Evolutionary conservation across 805 yeast species (phyloP), one percentile per base, ranked within the genome.

Genomic region (Candida peoriensis): DNA sequence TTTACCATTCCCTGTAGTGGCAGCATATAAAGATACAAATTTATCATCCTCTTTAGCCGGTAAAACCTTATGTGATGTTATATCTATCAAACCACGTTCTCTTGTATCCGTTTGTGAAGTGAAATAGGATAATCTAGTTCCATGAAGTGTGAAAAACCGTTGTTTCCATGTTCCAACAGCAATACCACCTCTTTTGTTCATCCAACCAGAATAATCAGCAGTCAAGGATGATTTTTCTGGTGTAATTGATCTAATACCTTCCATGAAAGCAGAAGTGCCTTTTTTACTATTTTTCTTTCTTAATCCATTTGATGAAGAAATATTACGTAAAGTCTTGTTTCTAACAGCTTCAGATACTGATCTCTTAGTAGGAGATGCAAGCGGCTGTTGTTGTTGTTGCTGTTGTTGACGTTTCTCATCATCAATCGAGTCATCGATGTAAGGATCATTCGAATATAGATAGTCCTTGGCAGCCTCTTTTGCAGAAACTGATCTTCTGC

Each of bases 71-170:
- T 93, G 97, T 0, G 96, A 87, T 0, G 97, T 93, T 37, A 93
- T 88, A 59, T 93, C 99, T 43, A 93, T 93, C 36, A 93, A 64
- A 0, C 99, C 99, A 48, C 83, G 80, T 55, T 93, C 99, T 43
- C 78, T 74, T 24, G 74, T 74, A 58, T 93, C 99, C 35, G 75
- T 75, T 47, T 84, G 66, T 12, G 81, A 74, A 0, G 83, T 70
- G 57, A 86, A 93, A 57, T 93, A 93, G 5, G 97, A 87, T 37
- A 93, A 62, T 47, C 99, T 68, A 0, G 98, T 93, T 3, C 95
- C 96, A 61, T 93, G 96, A 23, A 93, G 66, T 0, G 90, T 78
- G 54, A 89, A 89, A 39, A 63, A 72, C 33, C 98, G 73, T 37
- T 81, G 80, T 50, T 89, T 82, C 97, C 98, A 93, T 13, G 87